Evolutionary conservation across 2,329 filamentous ascomycete species (phyloP).

Genomic region (Ascosphaera apis): DNA sequence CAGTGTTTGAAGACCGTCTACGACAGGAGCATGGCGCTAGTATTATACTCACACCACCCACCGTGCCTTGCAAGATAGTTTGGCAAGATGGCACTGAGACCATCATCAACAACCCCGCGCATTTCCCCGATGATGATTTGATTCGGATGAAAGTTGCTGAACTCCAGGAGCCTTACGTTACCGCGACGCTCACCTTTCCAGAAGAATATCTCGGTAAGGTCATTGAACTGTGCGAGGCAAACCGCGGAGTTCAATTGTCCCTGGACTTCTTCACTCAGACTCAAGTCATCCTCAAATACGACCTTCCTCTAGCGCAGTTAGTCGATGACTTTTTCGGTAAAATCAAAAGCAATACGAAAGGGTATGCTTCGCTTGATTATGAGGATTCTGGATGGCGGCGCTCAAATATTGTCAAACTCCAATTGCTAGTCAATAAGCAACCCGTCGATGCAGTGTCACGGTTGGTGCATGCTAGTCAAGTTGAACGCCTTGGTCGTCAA

Average conservation of each 20-base stretch:
- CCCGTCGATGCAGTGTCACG: slow-evolving; percentile 90
- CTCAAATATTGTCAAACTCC: slow-evolving; percentile 66
- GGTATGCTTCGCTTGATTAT: slow-evolving; percentile 89
- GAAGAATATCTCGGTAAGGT: slow-evolving; percentile 86
- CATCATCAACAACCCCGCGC: slow-evolving; percentile 62
- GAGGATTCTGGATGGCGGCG: slow-evolving; percentile 77
- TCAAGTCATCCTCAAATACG: slow-evolving; percentile 87
- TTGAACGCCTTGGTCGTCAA: slow-evolving; percentile 52
- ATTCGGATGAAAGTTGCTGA: slow-evolving; percentile 32
- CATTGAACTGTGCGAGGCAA: slow-evolving; percentile 81
- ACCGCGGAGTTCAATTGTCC: slow-evolving; percentile 67
- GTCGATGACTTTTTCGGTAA: slow-evolving; percentile 97
- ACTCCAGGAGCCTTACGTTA: slow-evolving; percentile 52
- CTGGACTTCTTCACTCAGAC: slow-evolving; percentile 78
- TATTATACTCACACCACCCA: slow-evolving; percentile 92
- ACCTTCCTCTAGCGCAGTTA: slow-evolving; percentile 65
- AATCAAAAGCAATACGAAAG: slow-evolving; percentile 78
- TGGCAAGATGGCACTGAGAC: slow-evolving; percentile 56
- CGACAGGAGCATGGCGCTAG: slow-evolving; percentile 83
- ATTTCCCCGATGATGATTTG: slow-evolving; percentile 57
- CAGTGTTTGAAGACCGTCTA: slow-evolving; percentile 92
- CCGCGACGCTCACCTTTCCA: slow-evolving; percentile 68
- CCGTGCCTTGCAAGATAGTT: slow-evolving; percentile 71
- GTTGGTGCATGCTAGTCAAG: slow-evolving; percentile 63
- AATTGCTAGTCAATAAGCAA: slow-evolving; percentile 77